phyloP scores from a whole-genome alignment of 371 early-diverging fungal species.

The Mortierella polycephala region DNA sequence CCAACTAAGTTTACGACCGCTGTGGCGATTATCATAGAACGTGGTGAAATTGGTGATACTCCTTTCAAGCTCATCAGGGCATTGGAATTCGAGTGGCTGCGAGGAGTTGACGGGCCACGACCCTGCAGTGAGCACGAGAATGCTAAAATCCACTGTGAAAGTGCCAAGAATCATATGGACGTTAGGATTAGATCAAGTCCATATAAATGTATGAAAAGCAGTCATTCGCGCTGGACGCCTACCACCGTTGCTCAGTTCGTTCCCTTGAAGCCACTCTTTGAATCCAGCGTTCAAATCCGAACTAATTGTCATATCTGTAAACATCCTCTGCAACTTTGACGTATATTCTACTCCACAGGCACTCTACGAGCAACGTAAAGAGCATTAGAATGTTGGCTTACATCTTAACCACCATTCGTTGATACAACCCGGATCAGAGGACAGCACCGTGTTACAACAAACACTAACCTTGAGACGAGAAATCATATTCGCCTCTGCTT shows the following conservation, averaged over 20 bases:
- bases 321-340: conserved; percentile 89
- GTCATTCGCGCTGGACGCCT: neutral
- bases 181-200: conserved; percentile 1
- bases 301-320: conserved; percentile 87
- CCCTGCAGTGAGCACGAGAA: conserved; percentile 86
- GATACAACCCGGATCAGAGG: no score
- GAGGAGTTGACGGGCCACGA: conserved; percentile 88
- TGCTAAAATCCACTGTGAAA: conserved; percentile 74
- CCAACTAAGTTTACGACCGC: conserved; percentile 89
- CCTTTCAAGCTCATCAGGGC: conserved; percentile 80
- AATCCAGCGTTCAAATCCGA: conserved; percentile 78
- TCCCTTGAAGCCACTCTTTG: conserved; percentile 60
- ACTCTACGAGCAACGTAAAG: conserved; percentile 20
- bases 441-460: neutral
- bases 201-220: neutral
- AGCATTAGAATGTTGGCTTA: neutral
- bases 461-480: conserved; percentile 67
- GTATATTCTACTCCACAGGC: conserved; percentile 92
- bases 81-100: conserved; percentile 66
- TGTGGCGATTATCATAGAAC: conserved; percentile 80
- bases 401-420: neutral
- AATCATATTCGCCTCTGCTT: conserved; percentile 80
- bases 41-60: conserved; percentile 76
- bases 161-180: neutral
- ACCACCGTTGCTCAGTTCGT: conserved; percentile 58